Conservation (phyloP, 768 basidiomycete genomes). For the Phanerochaete sordida region DNA sequence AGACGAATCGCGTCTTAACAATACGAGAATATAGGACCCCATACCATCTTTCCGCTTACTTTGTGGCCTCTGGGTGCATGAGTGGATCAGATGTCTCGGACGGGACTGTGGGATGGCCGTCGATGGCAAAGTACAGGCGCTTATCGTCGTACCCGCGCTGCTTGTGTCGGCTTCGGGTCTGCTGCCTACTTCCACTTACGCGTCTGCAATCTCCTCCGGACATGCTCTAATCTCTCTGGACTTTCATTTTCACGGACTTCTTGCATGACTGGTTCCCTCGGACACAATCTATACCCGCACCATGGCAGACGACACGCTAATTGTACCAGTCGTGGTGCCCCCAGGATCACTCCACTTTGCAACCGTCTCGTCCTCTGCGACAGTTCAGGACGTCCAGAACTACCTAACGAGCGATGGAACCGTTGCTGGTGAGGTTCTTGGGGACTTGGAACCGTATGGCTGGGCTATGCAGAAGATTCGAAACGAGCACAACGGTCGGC, state of each 20-base stretch:
- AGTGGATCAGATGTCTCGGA: too few species aligned
- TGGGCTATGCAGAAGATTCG: constrained; percentile 73
- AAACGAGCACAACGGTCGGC: constrained; percentile 51
- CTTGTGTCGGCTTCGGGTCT: neutral
- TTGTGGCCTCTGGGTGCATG: too few species aligned
- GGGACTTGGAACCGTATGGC: constrained; percentile 49
- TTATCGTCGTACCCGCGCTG: neutral
- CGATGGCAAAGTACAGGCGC: neutral
- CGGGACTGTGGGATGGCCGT: too few species aligned
- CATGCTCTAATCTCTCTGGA: neutral
- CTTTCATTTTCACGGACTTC: too few species aligned
- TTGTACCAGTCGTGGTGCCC: constrained; percentile 58
- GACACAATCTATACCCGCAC: neutral
- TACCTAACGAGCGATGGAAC: constrained; percentile 43
- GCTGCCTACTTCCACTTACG: neutral
- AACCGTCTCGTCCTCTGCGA: constrained; percentile 49
- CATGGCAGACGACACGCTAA: constrained; percentile 43
- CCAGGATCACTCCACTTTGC: constrained; percentile 62
- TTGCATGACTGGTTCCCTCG: neutral
- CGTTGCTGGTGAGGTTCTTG: constrained; percentile 51
- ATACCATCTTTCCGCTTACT: too few species aligned
- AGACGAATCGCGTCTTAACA: too few species aligned
- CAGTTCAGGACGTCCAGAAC: constrained; percentile 58
- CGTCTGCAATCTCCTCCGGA: neutral
- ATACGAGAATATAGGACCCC: too few species aligned